Conservation (phyloP, 2,329 filamentous ascomycete species). For the Pseudogymnoascus sp. region DNA sequence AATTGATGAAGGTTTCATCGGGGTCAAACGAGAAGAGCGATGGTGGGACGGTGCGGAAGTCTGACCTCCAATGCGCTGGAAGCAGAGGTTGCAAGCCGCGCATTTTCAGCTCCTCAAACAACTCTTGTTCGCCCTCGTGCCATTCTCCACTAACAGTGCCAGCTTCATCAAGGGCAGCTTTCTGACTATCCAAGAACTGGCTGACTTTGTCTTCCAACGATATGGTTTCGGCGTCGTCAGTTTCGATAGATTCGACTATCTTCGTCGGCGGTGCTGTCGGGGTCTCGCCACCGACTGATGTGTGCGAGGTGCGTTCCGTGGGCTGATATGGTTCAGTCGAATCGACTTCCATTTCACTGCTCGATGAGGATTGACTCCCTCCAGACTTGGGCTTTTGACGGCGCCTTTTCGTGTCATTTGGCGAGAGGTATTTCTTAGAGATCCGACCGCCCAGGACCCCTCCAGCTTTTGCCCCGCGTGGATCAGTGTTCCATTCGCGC, state of each 20-base stretch:
- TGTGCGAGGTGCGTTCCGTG: background rate
- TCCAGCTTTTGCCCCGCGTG: conserved; percentile 12
- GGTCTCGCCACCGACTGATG: conserved; percentile 10
- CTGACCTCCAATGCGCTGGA: conserved; percentile 23
- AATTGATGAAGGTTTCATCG: conserved; percentile 24
- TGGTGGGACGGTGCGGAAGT: conserved; percentile 27
- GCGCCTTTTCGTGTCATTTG: conserved; percentile 17
- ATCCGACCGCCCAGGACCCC: conserved; percentile 13
- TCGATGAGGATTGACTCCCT: background rate
- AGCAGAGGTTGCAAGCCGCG: conserved; percentile 27
- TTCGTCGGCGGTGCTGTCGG: background rate
- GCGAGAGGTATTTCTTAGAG: conserved; percentile 17
- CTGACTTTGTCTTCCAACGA: conserved; percentile 20
- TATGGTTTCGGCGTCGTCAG: conserved; percentile 8
- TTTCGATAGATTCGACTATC: conserved; percentile 12
- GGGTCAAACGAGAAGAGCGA: conserved; percentile 22
- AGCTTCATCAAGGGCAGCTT: conserved; percentile 21
- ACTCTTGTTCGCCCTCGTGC: conserved; percentile 25
- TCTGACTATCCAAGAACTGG: conserved; percentile 26
- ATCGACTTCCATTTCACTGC: conserved; percentile 13
- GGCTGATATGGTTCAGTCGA: background rate
- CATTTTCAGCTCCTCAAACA: conserved; percentile 25
- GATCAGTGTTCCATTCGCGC: background rate
- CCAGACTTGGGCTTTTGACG: background rate
- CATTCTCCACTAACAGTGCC: conserved; percentile 20